Base-by-base conservation (phyloP, 2,329 filamentous ascomycete genomes). In the Colletotrichum spaethianum region DNA sequence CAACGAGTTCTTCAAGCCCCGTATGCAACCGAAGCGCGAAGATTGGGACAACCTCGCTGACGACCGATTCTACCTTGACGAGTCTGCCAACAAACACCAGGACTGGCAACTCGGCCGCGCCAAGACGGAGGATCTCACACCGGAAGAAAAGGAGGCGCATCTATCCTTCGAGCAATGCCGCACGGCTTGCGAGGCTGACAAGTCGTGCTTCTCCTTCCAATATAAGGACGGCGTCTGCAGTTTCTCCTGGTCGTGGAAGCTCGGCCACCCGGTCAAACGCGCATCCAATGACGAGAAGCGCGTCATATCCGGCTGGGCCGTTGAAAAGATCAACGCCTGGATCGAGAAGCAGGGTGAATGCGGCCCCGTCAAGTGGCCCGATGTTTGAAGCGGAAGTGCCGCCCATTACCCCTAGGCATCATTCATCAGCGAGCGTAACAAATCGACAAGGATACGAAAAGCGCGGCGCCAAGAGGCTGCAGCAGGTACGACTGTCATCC, bases 31-130 rank as follows among this genome's bases (percentile, higher is more conserved):
- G 2, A 74, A 76, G 11, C 83, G 84, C 68, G 79, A 83, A 18
- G 82, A 89, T 78, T 90, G 88, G 88, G 85, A 90, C 74, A 90
- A 90, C 74, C 74, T 84, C 11, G 83, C 84, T 55, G 82, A 87
- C n/a, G 83, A 86, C 44, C 78, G 79, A 18, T 78, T 79, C 62
- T 87, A 87, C 75, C 75, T 84, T 64, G 80, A 85, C 73, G 73
- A 73, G 18, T 75, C 78, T 1, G 68, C 76, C 0, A 67, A 66
- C 18, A 28, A 79, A 14, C 80, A 81, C 76, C 79, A 78, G 6
- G 77, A 81, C 4, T 78, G 77, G 76, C 75, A 82, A 72, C 60
- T 77, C 20, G 64, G 77, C 9, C 79, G 78, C 12, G 79, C 80
- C 57, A 83, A 82, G 73, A 78, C 78, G 38, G 74, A 79, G 26